These are phyloP conservation scores for Claviceps maximensis DNA, from an alignment of 2,329 filamentous ascomycete genomes.

Conservation along the genomic window DNA sequence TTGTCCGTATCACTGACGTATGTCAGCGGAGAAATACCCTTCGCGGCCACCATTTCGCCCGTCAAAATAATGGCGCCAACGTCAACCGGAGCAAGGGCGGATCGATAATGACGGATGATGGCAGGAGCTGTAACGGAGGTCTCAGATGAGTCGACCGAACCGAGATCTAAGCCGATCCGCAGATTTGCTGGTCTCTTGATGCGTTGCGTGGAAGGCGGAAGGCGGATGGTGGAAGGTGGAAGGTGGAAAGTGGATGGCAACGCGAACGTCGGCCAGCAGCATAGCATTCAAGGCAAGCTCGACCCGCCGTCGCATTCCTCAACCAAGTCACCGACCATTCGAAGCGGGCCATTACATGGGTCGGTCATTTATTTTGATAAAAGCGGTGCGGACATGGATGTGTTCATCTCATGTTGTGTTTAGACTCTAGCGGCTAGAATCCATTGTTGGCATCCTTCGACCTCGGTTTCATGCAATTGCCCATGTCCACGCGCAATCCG, in stretches of 20 bases:
- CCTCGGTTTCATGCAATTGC: not conserved
- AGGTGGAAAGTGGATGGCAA: not conserved
- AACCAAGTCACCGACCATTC: not conserved
- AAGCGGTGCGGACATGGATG: not conserved
- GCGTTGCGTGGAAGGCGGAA: too few relatives aligned
- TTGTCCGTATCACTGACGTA: too few relatives aligned
- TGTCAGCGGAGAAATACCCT: too few relatives aligned
- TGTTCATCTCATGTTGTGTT: not conserved
- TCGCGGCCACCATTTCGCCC: too few relatives aligned
- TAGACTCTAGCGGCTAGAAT: not conserved
- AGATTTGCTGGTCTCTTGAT: too few relatives aligned
- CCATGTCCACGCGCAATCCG: not conserved
- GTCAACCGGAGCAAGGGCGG: too few relatives aligned
- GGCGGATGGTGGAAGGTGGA: not conserved
- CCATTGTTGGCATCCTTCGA: not conserved
- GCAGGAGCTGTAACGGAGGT: too few relatives aligned
- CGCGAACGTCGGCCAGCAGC: not conserved
- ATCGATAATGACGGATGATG: too few relatives aligned
- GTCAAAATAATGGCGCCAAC: too few relatives aligned
- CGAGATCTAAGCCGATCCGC: too few relatives aligned
- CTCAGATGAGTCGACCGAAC: too few relatives aligned
- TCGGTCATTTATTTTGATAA: too few relatives aligned
- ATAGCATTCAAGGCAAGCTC: not conserved
- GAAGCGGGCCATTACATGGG: not conserved
- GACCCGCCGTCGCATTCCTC: not conserved